These are phyloP conservation scores for Rutstroemia sp. DNA, from an alignment of 2,329 filamentous ascomycete species.

Conservation along the genomic window DNA sequence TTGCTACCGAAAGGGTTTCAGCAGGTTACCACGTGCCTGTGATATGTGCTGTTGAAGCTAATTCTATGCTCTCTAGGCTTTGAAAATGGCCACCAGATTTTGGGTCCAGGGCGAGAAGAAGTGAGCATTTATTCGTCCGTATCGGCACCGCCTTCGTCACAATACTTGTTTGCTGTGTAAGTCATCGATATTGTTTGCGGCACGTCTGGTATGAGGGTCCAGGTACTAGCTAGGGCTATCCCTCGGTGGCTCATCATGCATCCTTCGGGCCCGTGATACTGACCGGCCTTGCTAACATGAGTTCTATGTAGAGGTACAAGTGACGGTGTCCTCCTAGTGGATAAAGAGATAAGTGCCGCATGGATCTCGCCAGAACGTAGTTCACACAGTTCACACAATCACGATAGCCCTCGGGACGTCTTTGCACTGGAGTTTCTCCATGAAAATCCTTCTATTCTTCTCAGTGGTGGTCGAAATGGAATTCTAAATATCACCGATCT, in stretches of 20 bases:
- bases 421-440: conserved; percentile 43
- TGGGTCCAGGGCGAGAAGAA: neutral
- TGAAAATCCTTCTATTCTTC: conserved; percentile 37
- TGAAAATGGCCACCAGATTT: neutral
- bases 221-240: too few relatives aligned
- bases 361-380: neutral
- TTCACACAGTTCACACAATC: neutral
- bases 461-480: conserved; percentile 45
- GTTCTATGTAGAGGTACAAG: conserved; percentile 1
- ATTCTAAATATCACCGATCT: conserved; percentile 27
- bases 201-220: too few relatives aligned
- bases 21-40: too few relatives aligned
- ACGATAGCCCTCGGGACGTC: conserved; percentile 31
- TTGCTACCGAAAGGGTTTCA: too few relatives aligned
- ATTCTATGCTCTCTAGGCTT: neutral
- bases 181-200: neutral
- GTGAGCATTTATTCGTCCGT: neutral
- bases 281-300: neutral
- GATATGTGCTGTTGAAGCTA: neutral
- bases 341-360: neutral
- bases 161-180: conserved; percentile 3
- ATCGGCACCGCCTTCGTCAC: neutral
- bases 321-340: conserved; percentile 1
- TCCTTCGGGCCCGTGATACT: neutral
- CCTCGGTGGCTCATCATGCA: too few relatives aligned